Base-by-base conservation (phyloP, 805 yeast species). In the Metschnikowia henanensis region DNA sequence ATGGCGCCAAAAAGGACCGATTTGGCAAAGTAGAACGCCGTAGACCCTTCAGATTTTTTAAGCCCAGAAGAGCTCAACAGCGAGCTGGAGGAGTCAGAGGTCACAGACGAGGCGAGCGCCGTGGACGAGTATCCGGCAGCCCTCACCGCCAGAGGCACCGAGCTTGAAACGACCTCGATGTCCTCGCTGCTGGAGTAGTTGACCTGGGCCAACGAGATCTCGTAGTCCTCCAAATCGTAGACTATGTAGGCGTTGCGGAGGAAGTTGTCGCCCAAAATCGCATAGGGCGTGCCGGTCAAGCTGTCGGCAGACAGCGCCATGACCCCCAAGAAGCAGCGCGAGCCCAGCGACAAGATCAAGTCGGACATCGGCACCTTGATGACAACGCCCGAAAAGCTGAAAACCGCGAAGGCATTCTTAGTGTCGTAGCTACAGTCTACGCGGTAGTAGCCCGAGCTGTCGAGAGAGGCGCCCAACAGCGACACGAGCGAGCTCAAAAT, bases 201-300 rank as follows among this genome's bases (percentile, higher is more conserved):
- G 30, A 45, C 45, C 37, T 73, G 77, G 26, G 81, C 85, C 55
- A 84, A 50, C 2, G 85, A 79, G 30, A 84, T 65, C 54, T 77
- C 70, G 34, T 61, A 62, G 53, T 75, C 74, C 20, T 80, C 86
- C 40, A 81, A 62, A 60, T 84, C 85, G 60, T 75, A 81, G n/a
- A 81, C 87, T 21, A 80, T 72, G 58, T 83, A 84, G 2, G 82
- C 81, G 45, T 77, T 72, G 42, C 86, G 70, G 50, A 85, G 62
- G 57, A 84, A 76, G 32, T 76, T 73, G 56, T 83, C 89, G 12
- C 92, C 92, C 20, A 85, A 65, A 39, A 81, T 70, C 17, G 64
- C 49, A 43, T 36, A 28, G 18, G 75, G 70, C 56, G 81, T 87
- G 12, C 91, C 91, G 91, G 25, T 12, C 18, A 21, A 19, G 41